Percentiles rank a stretch among this genome's conserved stretches.
phyloP scores from a whole-genome alignment of 2,329 filamentous ascomycete genomes.

The Balansia obtecta region DNA sequence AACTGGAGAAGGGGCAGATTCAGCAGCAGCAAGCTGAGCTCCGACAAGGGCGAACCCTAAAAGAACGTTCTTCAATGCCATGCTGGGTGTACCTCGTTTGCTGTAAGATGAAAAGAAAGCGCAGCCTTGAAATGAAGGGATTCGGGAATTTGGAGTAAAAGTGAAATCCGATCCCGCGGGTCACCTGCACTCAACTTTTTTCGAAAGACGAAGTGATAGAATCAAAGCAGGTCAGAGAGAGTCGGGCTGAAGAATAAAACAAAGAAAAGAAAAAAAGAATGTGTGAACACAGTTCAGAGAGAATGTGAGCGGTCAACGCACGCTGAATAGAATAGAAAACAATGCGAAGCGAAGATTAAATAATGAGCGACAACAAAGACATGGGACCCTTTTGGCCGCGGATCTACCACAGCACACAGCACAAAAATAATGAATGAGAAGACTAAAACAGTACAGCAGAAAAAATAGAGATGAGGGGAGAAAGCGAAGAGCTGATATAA shows the following conservation, averaged over 20 bases:
- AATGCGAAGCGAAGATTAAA: not conserved
- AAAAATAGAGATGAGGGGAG: not conserved
- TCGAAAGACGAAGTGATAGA: not conserved
- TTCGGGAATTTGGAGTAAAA: not conserved
- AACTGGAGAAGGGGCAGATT: not conserved
- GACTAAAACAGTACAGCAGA: not conserved
- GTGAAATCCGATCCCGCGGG: slow-evolving; percentile 2
- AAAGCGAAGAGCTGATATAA: not conserved
- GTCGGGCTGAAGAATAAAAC: not conserved
- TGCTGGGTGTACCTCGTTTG: no score
- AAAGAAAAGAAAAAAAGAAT: not conserved
- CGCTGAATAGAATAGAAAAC: not conserved
- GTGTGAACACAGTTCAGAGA: not conserved
- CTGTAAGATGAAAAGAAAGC: not conserved
- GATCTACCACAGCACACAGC: not conserved
- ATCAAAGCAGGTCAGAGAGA: not conserved
- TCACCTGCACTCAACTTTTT: not conserved
- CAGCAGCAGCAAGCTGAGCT: slow-evolving; percentile 1
- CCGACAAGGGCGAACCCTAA: not conserved
- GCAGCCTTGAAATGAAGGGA: not conserved
- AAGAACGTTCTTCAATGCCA: not conserved
- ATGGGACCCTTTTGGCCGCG: not conserved
- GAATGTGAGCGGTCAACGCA: not conserved
- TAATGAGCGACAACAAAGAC: not conserved
- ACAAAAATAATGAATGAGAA: no score